Evolutionary conservation across 495 filamentous ascomycete genomes (phyloP).

Genomic region (Penicillium robsamsonii): DNA sequence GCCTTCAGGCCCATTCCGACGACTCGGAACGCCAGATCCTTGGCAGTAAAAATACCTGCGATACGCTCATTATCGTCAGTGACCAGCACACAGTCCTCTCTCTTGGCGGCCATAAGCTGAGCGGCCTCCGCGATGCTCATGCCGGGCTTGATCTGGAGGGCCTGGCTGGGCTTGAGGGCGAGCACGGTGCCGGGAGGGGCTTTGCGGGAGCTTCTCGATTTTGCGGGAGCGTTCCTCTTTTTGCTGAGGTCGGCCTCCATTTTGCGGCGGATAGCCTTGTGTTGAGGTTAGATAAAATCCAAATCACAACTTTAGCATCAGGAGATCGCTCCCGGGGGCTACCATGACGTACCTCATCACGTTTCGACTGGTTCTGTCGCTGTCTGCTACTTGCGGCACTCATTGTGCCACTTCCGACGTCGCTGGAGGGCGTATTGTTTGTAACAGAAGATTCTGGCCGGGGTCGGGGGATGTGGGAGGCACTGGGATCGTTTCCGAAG

Average conservation of each 20-base stretch:
- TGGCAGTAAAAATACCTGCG: slow-evolving; percentile 97
- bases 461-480: slow-evolving; percentile 80
- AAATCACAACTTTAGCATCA: not conserved
- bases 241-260: slow-evolving; percentile 97
- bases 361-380: slow-evolving; percentile 91
- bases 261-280: slow-evolving; percentile 90
- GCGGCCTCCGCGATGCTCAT: slow-evolving; percentile 95
- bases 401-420: slow-evolving; percentile 53
- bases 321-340: not conserved
- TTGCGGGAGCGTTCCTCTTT: slow-evolving; percentile 76
- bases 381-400: slow-evolving; percentile 75
- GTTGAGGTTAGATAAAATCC: slow-evolving; percentile 1
- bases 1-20: slow-evolving; percentile 92
- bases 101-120: slow-evolving; percentile 98
- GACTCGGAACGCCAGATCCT: slow-evolving; percentile 96
- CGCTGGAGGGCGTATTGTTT: slow-evolving; percentile 58
- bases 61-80: slow-evolving; percentile 98
- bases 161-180: slow-evolving; percentile 88
- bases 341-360: slow-evolving; percentile 80
- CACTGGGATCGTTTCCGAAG: slow-evolving; percentile 62
- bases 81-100: slow-evolving; percentile 98
- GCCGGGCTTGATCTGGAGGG: slow-evolving; percentile 94
- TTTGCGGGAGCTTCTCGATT: slow-evolving; percentile 82
- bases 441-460: slow-evolving; percentile 62
- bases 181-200: slow-evolving; percentile 95